phyloP scores from a whole-genome alignment of 140 eudicot genomes.

The Bidens hawaiensis region DNA sequence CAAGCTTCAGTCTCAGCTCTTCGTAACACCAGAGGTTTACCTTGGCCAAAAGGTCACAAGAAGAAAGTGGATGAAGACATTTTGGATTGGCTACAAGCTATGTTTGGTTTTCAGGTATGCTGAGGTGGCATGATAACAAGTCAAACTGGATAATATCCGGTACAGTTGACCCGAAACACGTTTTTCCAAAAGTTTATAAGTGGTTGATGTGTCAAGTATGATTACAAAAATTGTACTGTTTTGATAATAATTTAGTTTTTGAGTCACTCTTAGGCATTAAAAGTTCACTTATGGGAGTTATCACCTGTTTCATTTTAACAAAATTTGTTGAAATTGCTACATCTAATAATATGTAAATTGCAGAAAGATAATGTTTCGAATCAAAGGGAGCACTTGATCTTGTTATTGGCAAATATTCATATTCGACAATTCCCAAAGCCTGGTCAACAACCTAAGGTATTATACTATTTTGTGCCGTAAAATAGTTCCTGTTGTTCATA shows the following conservation, averaged over 20 bases:
- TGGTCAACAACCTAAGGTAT: constrained; percentile 69
- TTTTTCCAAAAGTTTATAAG: neutral
- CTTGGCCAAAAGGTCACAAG: constrained; percentile 72
- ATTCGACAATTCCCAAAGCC: constrained; percentile 74
- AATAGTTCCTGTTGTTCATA: neutral
- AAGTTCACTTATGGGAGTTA: neutral
- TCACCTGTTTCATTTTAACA: neutral
- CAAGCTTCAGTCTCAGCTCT: constrained; percentile 85
- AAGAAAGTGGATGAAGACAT: constrained; percentile 78
- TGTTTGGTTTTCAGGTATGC: constrained; percentile 94
- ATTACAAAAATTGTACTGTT: neutral
- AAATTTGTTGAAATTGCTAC: neutral
- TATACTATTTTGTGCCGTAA: constrained; percentile 11
- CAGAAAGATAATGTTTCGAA: constrained; percentile 90
- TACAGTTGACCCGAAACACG: neutral
- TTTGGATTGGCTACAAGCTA: constrained; percentile 87
- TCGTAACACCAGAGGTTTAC: constrained; percentile 83
- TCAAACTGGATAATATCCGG: constrained; percentile 1
- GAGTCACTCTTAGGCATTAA: neutral
- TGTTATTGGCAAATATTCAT: constrained; percentile 84
- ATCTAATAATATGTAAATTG: constrained; percentile 3
- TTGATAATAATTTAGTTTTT: neutral
- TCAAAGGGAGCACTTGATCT: constrained; percentile 89
- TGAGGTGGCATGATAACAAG: constrained; percentile 6
- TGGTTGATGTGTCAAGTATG: neutral